Evolutionary conservation across 768 basidiomycete genomes (phyloP).

Genomic region (Gyrodon lividus): DNA sequence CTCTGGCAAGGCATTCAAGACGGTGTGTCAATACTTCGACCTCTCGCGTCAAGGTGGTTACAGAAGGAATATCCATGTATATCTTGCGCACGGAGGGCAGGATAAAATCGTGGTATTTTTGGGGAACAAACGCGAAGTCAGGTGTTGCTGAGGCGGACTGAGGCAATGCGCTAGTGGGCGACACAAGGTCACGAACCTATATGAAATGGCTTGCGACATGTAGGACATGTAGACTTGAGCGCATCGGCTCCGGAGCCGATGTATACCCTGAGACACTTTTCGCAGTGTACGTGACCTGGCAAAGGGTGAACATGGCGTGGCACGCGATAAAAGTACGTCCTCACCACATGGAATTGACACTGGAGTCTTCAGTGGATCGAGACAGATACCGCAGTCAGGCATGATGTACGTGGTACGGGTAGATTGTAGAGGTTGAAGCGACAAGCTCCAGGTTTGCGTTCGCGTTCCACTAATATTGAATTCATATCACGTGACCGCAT

Average conservation of each 20-base stretch:
- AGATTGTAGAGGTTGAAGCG: background rate
- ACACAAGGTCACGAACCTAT: constrained; percentile 43
- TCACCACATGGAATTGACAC: constrained; percentile 65
- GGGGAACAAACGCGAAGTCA: constrained; percentile 51
- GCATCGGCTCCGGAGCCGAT: constrained; percentile 30
- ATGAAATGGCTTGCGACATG: constrained; percentile 54
- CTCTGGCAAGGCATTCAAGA: constrained; percentile 36
- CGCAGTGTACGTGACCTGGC: constrained; percentile 66
- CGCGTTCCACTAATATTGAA: background rate
- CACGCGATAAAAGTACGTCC: constrained; percentile 15
- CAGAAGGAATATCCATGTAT: constrained; percentile 44
- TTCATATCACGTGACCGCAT: constrained; percentile 32
- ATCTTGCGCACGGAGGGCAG: constrained; percentile 58
- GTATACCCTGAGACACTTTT: constrained; percentile 49
- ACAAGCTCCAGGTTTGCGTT: background rate
- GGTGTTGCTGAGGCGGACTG: constrained; percentile 36
- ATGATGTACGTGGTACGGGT: too few relatives aligned
- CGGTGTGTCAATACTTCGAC: constrained; percentile 38
- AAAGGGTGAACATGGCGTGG: constrained; percentile 5
- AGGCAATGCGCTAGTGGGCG: background rate
- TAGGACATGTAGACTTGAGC: constrained; percentile 52
- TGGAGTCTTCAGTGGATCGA: constrained; percentile 52
- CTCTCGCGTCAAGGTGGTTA: constrained; percentile 26
- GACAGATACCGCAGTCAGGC: constrained; percentile 61
- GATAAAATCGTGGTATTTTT: constrained; percentile 58